phyloP scores from a whole-genome alignment of 176 grass and related monocot genomes.

The Oryza rufipogon region DNA sequence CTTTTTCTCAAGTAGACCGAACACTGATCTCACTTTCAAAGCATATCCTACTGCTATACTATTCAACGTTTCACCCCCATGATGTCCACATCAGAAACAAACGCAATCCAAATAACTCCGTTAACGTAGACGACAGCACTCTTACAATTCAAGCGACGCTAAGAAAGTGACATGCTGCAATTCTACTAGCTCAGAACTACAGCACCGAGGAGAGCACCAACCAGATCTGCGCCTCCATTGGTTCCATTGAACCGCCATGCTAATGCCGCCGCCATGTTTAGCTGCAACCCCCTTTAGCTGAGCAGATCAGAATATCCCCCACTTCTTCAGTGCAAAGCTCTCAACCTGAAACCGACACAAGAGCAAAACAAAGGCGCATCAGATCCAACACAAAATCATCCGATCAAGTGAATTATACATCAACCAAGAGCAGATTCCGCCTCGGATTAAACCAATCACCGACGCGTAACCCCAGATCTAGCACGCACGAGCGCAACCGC shows the following conservation, averaged over 20 bases:
- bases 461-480: conserved; percentile 29
- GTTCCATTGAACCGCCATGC: conserved; percentile 84
- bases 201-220: conserved; percentile 36
- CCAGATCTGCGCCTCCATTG: conserved; percentile 89
- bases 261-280: conserved; percentile 74
- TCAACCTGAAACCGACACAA: conserved; percentile 56
- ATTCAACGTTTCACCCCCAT: conserved; percentile 20
- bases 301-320: conserved; percentile 40
- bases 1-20: conserved; percentile 6
- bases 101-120: not conserved
- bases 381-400: conserved; percentile 37
- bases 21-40: conserved; percentile 31
- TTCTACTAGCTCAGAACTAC: conserved; percentile 32
- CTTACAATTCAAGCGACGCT: conserved; percentile 5
- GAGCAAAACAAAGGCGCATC: conserved; percentile 7
- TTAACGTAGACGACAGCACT: conserved; percentile 21
- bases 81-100: conserved; percentile 22
- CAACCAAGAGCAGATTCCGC: not conserved
- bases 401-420: not conserved
- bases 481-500: not conserved
- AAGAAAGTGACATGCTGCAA: conserved; percentile 27
- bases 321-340: conserved; percentile 31
- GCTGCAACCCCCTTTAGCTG: conserved; percentile 8
- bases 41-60: conserved; percentile 16
- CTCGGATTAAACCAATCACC: not conserved